A percentile compares a stretch with the other conserved stretches of the same genome.
These are phyloP conservation scores for Globisporangium spiculum DNA, from an alignment of 352 stramenopile species.

Conservation along the genomic window DNA sequence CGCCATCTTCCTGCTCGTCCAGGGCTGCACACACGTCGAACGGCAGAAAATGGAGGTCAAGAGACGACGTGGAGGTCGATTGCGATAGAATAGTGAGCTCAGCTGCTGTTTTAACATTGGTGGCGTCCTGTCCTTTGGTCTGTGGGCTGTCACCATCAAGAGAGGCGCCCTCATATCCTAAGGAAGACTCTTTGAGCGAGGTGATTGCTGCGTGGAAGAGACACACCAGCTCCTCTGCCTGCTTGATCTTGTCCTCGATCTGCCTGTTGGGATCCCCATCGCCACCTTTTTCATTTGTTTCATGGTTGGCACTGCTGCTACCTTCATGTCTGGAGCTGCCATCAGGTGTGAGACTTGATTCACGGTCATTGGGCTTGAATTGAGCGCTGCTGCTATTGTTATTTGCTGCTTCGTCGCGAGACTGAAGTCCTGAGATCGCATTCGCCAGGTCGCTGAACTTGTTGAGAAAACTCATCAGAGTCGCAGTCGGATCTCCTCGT, in stretches of 20 bases:
- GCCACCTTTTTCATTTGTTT: background rate
- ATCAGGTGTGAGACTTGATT: background rate
- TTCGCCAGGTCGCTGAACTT: slow-evolving; percentile 14
- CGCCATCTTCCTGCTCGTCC: background rate
- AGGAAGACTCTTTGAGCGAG: background rate
- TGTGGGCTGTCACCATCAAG: background rate
- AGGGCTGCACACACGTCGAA: slow-evolving; percentile 10
- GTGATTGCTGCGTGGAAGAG: slow-evolving; percentile 9
- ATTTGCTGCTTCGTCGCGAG: background rate
- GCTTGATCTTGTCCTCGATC: slow-evolving; percentile 12
- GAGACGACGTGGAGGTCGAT: slow-evolving; percentile 20
- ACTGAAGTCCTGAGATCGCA: slow-evolving; percentile 4
- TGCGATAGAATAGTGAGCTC: slow-evolving; percentile 3
- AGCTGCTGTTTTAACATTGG: background rate
- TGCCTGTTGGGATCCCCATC: background rate
- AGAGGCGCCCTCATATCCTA: background rate
- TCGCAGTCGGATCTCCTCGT: background rate
- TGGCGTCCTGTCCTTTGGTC: background rate
- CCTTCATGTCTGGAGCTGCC: background rate
- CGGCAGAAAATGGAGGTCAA: slow-evolving; percentile 18
- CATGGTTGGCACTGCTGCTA: background rate
- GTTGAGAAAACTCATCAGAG: slow-evolving; percentile 9
- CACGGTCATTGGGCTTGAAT: background rate
- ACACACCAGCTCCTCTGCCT: slow-evolving; percentile 5
- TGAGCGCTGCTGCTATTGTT: background rate